Evolutionary conservation across 2,329 filamentous ascomycete species (phyloP).

Genomic region (Cladosporium phlei): DNA sequence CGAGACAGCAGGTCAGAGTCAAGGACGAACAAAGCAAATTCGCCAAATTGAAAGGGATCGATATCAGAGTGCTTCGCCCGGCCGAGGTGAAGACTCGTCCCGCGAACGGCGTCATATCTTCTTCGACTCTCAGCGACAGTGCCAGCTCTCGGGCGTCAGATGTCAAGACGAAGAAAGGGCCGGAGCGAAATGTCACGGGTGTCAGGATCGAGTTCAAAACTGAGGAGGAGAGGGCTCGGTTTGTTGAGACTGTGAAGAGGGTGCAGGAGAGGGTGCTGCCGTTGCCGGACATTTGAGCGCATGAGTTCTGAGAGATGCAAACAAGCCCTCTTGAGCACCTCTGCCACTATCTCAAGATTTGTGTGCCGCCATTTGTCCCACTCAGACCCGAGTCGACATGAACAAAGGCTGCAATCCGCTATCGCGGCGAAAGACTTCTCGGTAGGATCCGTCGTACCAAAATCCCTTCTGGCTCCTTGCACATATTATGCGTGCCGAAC

Average conservation of each 20-base stretch:
- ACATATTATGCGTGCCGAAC: no score
- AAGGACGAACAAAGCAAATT: slow-evolving; percentile 37
- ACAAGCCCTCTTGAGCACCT: no score
- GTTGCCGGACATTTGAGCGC: slow-evolving; percentile 32
- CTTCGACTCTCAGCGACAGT: background rate
- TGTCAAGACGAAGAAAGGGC: slow-evolving; percentile 11
- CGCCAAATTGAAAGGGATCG: slow-evolving; percentile 41
- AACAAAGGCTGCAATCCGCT: no score
- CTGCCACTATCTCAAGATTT: no score
- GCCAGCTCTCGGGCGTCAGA: background rate
- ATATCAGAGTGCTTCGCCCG: slow-evolving; percentile 34
- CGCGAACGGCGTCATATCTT: slow-evolving; percentile 18
- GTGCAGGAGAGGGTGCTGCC: slow-evolving; percentile 36
- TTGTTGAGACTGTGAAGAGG: slow-evolving; percentile 35
- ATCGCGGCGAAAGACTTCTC: no score
- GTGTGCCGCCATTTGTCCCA: no score
- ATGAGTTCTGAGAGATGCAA: no score
- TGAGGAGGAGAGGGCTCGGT: slow-evolving; percentile 38
- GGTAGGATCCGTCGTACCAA: no score
- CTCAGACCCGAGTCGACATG: no score
- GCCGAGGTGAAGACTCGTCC: background rate
- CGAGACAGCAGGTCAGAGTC: slow-evolving; percentile 34
- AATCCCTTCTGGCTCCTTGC: no score
- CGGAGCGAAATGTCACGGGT: slow-evolving; percentile 36
- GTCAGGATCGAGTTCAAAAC: slow-evolving; percentile 42